phyloP scores from a whole-genome alignment of 805 yeast genomes.

The Blastobotrys muscicola region DNA sequence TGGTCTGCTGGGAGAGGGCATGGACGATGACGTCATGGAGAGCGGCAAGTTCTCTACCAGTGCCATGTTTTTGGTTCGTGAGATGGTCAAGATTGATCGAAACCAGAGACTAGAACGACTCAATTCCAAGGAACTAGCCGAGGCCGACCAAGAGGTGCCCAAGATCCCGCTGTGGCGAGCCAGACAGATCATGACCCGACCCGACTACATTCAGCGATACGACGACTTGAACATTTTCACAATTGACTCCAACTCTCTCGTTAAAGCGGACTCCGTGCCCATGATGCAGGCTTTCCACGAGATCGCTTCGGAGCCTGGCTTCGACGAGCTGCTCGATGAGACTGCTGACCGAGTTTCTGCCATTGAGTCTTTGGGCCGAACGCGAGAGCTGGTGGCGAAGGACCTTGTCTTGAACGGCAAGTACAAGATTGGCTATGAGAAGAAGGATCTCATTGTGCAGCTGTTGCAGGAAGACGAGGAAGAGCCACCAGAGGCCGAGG shows the following conservation, averaged over 20 bases:
- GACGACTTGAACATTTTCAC: slow-evolving; percentile 74
- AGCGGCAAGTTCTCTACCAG: slow-evolving; percentile 65
- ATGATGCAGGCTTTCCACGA: slow-evolving; percentile 88
- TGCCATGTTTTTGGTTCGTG: slow-evolving; percentile 65
- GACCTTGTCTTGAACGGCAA: slow-evolving; percentile 41
- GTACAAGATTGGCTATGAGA: slow-evolving; percentile 13
- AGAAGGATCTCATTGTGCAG: slow-evolving; percentile 5
- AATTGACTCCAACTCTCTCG: slow-evolving; percentile 59
- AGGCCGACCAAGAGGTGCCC: slow-evolving; percentile 48
- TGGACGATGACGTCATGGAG: slow-evolving; percentile 89
- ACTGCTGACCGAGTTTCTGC: slow-evolving; percentile 61
- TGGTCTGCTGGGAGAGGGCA: slow-evolving; percentile 61
- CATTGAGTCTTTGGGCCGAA: slow-evolving; percentile 68
- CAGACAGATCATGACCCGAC: slow-evolving; percentile 74
- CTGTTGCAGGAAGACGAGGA: slow-evolving; percentile 13
- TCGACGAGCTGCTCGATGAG: slow-evolving; percentile 54
- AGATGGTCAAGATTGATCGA: slow-evolving; percentile 58
- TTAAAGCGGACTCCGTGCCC: slow-evolving; percentile 73
- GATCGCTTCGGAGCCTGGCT: slow-evolving; percentile 61
- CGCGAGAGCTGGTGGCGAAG: slow-evolving; percentile 64
- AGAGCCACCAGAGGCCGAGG: slow-evolving; percentile 8
- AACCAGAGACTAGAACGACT: slow-evolving; percentile 17
- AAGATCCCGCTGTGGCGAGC: slow-evolving; percentile 77
- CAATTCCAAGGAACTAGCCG: slow-evolving; percentile 18
- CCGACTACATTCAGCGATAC: slow-evolving; percentile 66